A percentile compares a stretch with the other conserved stretches of the same genome.
These are phyloP conservation scores for Populus pruinosa DNA, from an alignment of 345 rosid species.

Conservation along the genomic window DNA sequence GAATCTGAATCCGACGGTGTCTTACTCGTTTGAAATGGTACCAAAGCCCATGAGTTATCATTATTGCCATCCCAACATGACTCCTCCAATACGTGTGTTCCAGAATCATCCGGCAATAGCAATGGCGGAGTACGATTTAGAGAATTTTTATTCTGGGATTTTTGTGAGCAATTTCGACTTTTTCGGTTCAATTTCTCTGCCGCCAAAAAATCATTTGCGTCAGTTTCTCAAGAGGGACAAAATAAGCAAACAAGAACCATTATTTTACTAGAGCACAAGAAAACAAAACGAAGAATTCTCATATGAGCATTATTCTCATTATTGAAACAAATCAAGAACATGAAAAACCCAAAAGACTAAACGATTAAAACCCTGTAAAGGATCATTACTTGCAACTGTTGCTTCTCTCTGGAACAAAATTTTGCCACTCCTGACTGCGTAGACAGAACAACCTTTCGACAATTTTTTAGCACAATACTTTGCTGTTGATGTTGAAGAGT, in stretches of 20 bases:
- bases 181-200: conserved; percentile 21
- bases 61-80: neutral
- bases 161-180: conserved; percentile 6
- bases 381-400: conserved; percentile 26
- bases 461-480: conserved; percentile 80
- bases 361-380: conserved; percentile 29
- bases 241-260: neutral
- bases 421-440: conserved; percentile 74
- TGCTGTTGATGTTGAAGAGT: conserved; percentile 63
- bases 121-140: neutral
- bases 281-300: too few relatives aligned
- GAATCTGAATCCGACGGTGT: conserved; percentile 21
- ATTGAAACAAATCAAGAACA: neutral
- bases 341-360: neutral
- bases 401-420: conserved; percentile 66
- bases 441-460: conserved; percentile 50
- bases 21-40: conserved; percentile 39
- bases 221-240: conserved; percentile 5
- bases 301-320: neutral
- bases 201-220: conserved; percentile 10
- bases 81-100: conserved; percentile 10
- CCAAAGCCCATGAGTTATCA: conserved; percentile 55
- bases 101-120: conserved; percentile 6
- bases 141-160: conserved; percentile 13
- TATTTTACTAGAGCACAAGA: too few relatives aligned